Evolutionary conservation across 169 alveolate species (phyloP), one percentile per base, ranked within the genome.

Genomic region (Plasmodium sp.): DNA sequence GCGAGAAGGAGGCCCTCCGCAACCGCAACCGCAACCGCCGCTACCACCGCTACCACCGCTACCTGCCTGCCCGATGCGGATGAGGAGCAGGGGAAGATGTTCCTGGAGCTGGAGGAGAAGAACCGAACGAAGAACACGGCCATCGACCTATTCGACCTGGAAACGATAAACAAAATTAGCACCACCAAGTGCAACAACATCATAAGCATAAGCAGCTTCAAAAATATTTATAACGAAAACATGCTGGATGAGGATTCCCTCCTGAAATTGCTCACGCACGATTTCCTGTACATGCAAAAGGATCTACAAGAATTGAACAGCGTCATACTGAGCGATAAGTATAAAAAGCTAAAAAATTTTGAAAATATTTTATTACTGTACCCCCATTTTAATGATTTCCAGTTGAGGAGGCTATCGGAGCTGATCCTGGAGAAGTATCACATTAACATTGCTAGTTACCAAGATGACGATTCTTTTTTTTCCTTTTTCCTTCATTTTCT

Each of bases 201-300:
- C 22, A 90, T 90, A 90, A 90, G 94, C 82, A 90, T 90, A 79
- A 81, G 94, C 36, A 90, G 84, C 58, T 90, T 90, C 54, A 90
- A 90, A 90, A 90, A 90, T 90, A 90, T 90, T 16, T 90, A 90
- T 51, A 90, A 90, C 54, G 90, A 90, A 62, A 90, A 90, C 72
- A 39, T 90, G 74, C 54, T 90, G 22, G 94, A 90, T 90, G 94
- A 90, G 16, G 94, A 90, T 80, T 80, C 84, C 0, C 73, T 90
- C 18, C 73, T 90, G 12, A 90, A 90, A 67, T 90, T 90, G 45
- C 51, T 90, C 31, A 80, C 90, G 0, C 74, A 90, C 16, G 94
- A 90, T 33, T 90, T 90, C 34, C 67, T 90, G 54, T 79, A 80
- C 54, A 33, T 80, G 43, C 94, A 90, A 5, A 90, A 90, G 22